Conservation (phyloP, 768 basidiomycete species). For the Suillus luteus region DNA sequence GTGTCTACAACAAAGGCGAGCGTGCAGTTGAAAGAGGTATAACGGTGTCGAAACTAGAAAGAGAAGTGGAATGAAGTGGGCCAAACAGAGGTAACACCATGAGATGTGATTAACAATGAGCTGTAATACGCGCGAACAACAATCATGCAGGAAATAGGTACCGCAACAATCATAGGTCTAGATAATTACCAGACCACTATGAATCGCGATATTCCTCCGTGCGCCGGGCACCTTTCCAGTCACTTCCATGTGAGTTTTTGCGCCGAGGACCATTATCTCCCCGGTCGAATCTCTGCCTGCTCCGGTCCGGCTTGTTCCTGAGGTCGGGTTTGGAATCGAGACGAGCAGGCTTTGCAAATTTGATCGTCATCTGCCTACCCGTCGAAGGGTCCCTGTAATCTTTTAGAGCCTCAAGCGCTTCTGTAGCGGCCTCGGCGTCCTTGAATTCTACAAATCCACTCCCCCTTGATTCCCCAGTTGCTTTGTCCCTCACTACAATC, state of each 20-base stretch:
- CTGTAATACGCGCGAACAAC: background rate
- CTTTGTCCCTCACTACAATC: constrained; percentile 35
- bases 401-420: constrained; percentile 47
- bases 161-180: background rate
- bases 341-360: constrained; percentile 23
- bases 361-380: constrained; percentile 11
- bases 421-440: constrained; percentile 44
- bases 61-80: background rate
- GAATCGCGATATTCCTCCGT: constrained; percentile 5
- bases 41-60: background rate
- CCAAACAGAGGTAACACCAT: background rate
- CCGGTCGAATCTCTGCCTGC: constrained; percentile 1
- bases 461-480: constrained; percentile 32
- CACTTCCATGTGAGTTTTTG: background rate
- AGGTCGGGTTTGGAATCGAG: background rate
- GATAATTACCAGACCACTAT: background rate
- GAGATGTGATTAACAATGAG: constrained; percentile 7
- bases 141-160: background rate
- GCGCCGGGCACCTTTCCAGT: constrained; percentile 3
- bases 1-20: constrained; percentile 18
- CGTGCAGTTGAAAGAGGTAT: background rate
- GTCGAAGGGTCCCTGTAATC: constrained; percentile 17
- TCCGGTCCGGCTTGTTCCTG: background rate
- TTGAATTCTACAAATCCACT: constrained; percentile 58
- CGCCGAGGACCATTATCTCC: background rate